Evolutionary conservation across 2,329 filamentous ascomycete species (phyloP).

Genomic region (Pestalotiopsis sp.): DNA sequence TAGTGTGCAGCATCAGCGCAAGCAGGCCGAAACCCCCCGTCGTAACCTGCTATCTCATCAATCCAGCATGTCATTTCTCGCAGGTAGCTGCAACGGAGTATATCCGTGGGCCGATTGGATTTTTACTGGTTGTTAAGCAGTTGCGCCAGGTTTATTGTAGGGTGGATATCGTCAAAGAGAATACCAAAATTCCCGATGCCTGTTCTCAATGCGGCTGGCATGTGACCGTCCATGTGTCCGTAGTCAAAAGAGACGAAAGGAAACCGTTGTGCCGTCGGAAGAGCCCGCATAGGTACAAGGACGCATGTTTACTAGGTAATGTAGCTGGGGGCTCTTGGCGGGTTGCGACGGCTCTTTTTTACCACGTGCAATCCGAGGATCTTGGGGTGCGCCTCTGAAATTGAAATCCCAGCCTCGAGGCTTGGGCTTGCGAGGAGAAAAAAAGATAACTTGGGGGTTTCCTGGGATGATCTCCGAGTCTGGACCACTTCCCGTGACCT

Average conservation of each 20-base stretch:
- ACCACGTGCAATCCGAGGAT: neutral
- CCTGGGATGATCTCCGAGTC: neutral
- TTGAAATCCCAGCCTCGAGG: neutral
- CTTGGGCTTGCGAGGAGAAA: neutral
- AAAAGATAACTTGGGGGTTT: neutral
- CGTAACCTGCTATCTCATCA: neutral
- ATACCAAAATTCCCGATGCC: neutral
- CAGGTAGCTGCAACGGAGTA: neutral
- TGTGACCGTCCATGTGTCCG: neutral
- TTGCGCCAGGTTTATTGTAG: neutral
- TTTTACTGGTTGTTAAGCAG: neutral
- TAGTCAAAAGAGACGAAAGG: neutral
- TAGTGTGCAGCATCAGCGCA: too few relatives aligned
- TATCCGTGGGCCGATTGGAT: too few relatives aligned
- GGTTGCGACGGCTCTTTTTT: neutral
- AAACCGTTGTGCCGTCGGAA: neutral
- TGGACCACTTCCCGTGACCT: neutral
- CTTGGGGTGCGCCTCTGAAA: neutral
- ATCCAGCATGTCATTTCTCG: neutral
- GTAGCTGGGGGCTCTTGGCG: neutral
- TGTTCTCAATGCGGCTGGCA: neutral
- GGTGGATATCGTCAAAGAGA: neutral
- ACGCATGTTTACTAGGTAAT: neutral
- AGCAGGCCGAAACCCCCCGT: too few relatives aligned
- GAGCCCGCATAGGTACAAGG: neutral